Conservation (phyloP, 306 rosid genomes). For the Rosa lucieae region DNA sequence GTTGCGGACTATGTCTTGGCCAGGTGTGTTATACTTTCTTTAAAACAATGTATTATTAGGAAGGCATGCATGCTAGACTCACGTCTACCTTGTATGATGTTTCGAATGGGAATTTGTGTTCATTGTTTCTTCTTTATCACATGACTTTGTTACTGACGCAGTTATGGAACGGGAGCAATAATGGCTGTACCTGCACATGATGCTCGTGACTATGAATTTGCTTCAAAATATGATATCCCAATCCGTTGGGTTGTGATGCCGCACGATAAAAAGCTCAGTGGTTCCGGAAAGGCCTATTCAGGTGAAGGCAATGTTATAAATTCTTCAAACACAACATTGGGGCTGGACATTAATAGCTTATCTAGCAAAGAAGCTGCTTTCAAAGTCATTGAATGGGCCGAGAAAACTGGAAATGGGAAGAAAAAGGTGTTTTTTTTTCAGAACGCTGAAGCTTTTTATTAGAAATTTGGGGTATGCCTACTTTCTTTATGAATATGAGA, state of each 20-base stretch:
- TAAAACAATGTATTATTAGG: conserved; percentile 9
- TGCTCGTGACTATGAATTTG: conserved; percentile 86
- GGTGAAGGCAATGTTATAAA: conserved; percentile 70
- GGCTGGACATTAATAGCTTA: conserved; percentile 78
- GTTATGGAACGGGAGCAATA: conserved; percentile 97
- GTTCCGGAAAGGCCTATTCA: conserved; percentile 61
- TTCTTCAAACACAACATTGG: conserved; percentile 57
- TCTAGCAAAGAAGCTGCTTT: conserved; percentile 73
- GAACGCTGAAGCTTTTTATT: conserved; percentile 25
- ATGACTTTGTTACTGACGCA: conserved; percentile 40
- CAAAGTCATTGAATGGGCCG: conserved; percentile 87
- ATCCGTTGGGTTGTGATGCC: conserved; percentile 72
- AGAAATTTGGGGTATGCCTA: background rate
- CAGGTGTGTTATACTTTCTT: conserved; percentile 57
- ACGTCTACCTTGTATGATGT: background rate
- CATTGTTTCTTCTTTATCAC: conserved; percentile 20
- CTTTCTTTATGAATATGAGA: conserved; percentile 11
- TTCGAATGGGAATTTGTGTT: conserved; percentile 23
- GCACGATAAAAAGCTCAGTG: conserved; percentile 42
- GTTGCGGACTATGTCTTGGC: conserved; percentile 97
- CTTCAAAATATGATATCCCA: conserved; percentile 67
- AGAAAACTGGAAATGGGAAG: conserved; percentile 79
- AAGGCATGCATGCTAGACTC: conserved; percentile 12
- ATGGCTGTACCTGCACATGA: conserved; percentile 99
- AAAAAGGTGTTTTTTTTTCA: conserved; percentile 52